Evolutionary conservation across 495 filamentous ascomycete genomes (phyloP).

Genomic region (Aspergillus panamensis): DNA sequence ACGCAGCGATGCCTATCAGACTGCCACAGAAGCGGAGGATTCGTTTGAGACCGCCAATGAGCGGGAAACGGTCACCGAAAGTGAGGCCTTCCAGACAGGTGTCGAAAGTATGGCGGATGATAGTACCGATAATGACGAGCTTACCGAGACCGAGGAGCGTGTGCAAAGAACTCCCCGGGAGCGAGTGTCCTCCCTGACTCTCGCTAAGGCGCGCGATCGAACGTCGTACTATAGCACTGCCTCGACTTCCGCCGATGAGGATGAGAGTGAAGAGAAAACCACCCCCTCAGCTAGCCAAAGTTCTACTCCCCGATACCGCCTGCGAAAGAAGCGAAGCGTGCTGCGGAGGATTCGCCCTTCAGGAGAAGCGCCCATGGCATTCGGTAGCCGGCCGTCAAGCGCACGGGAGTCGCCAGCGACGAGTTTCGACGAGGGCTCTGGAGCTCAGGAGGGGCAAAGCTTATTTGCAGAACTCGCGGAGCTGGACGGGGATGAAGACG

Average conservation of each 20-base stretch:
- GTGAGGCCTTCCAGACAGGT: conserved; percentile 91
- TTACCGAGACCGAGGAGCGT: conserved; percentile 82
- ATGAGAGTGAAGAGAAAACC: conserved; percentile 51
- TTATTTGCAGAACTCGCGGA: conserved; percentile 87
- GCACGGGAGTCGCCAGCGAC: conserved; percentile 50
- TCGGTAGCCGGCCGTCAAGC: conserved; percentile 46
- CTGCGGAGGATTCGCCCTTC: conserved; percentile 60
- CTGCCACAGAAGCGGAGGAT: conserved; percentile 79
- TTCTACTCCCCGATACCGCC: conserved; percentile 63
- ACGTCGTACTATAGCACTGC: conserved; percentile 82
- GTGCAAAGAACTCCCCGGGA: conserved; percentile 44
- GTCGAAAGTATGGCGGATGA: conserved; percentile 76
- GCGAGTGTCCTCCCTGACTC: conserved; percentile 38
- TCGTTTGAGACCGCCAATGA: conserved; percentile 82
- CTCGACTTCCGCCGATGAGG: conserved; percentile 81
- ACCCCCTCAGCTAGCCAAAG: conserved; percentile 60
- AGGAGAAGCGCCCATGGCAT: conserved; percentile 60
- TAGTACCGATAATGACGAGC: conserved; percentile 63
- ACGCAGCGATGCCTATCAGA: conserved; percentile 72
- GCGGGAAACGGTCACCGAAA: conserved; percentile 70
- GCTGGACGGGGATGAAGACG: conserved; percentile 62
- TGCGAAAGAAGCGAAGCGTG: conserved; percentile 62
- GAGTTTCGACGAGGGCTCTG: conserved; percentile 43
- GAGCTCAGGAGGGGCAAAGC: conserved; percentile 64
- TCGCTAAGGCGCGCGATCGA: conserved; percentile 52